Evolutionary conservation across 352 stramenopile species (phyloP).

Genomic region (Phytophthora syringae): DNA sequence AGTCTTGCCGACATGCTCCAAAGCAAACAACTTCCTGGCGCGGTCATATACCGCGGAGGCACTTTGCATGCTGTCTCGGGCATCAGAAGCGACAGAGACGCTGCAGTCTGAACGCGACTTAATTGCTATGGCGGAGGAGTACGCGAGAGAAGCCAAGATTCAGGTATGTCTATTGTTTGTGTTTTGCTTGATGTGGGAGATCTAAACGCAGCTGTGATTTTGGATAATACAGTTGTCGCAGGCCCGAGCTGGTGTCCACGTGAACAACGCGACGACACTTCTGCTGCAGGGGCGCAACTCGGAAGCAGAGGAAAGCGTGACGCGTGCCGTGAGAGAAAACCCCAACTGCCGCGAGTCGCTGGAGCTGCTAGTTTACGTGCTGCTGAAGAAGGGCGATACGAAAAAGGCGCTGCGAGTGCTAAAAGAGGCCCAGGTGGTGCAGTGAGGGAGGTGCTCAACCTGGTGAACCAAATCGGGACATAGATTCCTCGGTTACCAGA

Average conservation of each 20-base stretch:
- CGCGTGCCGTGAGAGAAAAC: conserved; percentile 81
- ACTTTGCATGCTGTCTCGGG: conserved; percentile 88
- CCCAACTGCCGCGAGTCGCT: conserved; percentile 85
- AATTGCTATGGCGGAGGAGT: conserved; percentile 79
- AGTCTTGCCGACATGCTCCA: conserved; percentile 66
- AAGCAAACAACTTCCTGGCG: conserved; percentile 80
- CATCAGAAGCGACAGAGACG: conserved; percentile 74
- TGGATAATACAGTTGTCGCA: conserved; percentile 49
- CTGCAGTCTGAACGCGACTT: conserved; percentile 80
- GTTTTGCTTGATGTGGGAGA: background rate
- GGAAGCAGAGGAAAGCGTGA: conserved; percentile 86
- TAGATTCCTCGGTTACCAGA: background rate
- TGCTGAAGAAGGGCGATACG: conserved; percentile 89
- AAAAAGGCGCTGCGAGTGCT: conserved; percentile 89
- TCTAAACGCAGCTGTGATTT: conserved; percentile 15
- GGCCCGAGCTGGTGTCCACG: conserved; percentile 79
- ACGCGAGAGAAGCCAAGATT: conserved; percentile 77
- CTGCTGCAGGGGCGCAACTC: conserved; percentile 76
- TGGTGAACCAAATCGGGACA: background rate
- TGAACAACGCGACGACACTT: conserved; percentile 85
- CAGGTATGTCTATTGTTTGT: conserved; percentile 44
- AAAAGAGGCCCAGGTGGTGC: conserved; percentile 84
- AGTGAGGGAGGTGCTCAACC: conserved; percentile 38
- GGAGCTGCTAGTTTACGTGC: conserved; percentile 87
- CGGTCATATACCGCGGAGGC: conserved; percentile 91